Conservation (phyloP, 176 grass and related monocot species). For the Dendrocalamus sinicus region DNA sequence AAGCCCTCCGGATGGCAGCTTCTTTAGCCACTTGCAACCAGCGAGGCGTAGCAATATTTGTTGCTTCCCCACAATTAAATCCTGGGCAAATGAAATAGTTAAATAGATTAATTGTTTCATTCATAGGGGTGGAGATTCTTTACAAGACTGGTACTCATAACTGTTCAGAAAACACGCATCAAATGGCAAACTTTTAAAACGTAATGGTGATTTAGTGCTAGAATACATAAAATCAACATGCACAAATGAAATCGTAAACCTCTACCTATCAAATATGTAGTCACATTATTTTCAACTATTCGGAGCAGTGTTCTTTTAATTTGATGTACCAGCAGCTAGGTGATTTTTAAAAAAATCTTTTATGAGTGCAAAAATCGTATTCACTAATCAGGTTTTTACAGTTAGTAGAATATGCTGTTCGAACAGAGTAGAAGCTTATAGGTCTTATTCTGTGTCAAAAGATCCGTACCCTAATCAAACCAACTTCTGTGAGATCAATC, state of each 20-base stretch:
- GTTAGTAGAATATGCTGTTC: not conserved
- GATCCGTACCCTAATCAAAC: not conserved
- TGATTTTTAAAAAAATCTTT: not conserved
- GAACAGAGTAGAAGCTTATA: not conserved
- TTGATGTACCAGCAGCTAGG: not conserved
- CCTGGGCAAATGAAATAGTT: constrained; percentile 56
- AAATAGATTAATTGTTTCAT: constrained; percentile 41
- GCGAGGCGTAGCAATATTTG: constrained; percentile 95
- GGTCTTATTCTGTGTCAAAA: not conserved
- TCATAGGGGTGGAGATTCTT: constrained; percentile 26
- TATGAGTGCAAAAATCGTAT: constrained; percentile 13
- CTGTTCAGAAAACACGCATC: constrained; percentile 1
- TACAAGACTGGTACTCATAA: constrained; percentile 8
- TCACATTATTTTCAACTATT: constrained; percentile 23
- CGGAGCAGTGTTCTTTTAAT: not conserved
- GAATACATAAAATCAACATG: constrained; percentile 29
- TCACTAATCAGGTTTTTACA: constrained; percentile 10
- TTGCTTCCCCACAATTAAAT: constrained; percentile 98
- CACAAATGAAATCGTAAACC: not conserved
- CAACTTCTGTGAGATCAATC: constrained; percentile 17
- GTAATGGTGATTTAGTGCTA: not conserved
- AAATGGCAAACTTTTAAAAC: constrained; percentile 19
- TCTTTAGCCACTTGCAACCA: constrained; percentile 98
- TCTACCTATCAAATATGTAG: not conserved
- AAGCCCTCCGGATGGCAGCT: constrained; percentile 99